These are phyloP conservation scores for Clonostachys solani DNA, from an alignment of 2,329 filamentous ascomycete species.

Conservation along the genomic window DNA sequence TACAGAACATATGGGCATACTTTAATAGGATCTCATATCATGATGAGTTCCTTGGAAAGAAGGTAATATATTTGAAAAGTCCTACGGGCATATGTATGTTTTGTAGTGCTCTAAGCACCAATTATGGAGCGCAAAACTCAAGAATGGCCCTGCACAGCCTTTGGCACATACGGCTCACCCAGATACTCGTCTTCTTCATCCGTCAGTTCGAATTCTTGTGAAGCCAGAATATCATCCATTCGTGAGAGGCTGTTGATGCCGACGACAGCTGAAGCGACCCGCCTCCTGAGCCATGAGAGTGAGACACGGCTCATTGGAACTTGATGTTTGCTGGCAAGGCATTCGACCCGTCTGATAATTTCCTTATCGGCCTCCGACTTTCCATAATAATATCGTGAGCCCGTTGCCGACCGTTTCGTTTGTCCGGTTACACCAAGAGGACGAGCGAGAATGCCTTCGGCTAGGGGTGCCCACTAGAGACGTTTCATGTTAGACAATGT, in stretches of 20 bases:
- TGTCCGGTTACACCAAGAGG: background rate
- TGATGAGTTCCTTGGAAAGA: too few relatives aligned
- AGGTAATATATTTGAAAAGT: too few relatives aligned
- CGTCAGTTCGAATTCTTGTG: slow-evolving; percentile 24
- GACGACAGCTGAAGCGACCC: background rate
- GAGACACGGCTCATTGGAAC: slow-evolving; percentile 61
- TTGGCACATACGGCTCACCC: slow-evolving; percentile 44
- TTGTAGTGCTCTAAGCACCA: too few relatives aligned
- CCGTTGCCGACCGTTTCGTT: background rate
- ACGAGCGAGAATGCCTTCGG: slow-evolving; percentile 9
- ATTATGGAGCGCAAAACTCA: background rate
- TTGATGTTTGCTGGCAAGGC: slow-evolving; percentile 49
- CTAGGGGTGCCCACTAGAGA: slow-evolving; percentile 7
- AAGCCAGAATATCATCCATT: slow-evolving; percentile 43
- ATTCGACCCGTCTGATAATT: slow-evolving; percentile 31
- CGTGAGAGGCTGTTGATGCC: slow-evolving; percentile 22
- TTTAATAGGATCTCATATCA: too few relatives aligned
- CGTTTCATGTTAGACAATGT: background rate
- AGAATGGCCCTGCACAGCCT: slow-evolving; percentile 18
- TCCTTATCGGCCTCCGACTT: background rate
- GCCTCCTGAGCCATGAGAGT: slow-evolving; percentile 55
- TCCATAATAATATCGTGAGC: background rate
- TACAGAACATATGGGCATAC: too few relatives aligned
- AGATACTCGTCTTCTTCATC: slow-evolving; percentile 43
- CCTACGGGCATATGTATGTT: too few relatives aligned